Percentiles rank a stretch among this genome's conserved stretches.
phyloP scores from a whole-genome alignment of 352 stramenopile species.

The Pythium coloratum region DNA sequence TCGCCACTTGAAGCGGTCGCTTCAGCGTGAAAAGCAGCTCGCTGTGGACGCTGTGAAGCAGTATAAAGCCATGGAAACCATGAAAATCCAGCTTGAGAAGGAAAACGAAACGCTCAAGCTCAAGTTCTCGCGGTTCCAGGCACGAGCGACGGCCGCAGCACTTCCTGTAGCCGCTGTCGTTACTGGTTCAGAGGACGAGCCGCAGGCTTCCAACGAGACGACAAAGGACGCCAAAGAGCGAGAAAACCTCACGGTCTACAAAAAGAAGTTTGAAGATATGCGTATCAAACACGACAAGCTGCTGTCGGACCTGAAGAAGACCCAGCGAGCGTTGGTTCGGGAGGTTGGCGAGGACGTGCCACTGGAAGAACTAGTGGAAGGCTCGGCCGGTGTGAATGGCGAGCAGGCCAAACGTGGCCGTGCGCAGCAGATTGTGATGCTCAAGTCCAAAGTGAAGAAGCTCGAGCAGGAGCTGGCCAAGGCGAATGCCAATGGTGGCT shows the following conservation, averaged over 20 bases:
- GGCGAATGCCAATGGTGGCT: background rate
- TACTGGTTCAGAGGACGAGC: background rate
- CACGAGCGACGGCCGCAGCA: constrained; percentile 34
- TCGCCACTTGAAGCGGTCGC: constrained; percentile 49
- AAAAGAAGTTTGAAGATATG: constrained; percentile 61
- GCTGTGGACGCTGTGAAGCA: constrained; percentile 41
- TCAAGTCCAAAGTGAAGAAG: constrained; percentile 82
- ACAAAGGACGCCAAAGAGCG: constrained; percentile 12
- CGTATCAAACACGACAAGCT: constrained; percentile 55
- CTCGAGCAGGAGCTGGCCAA: constrained; percentile 45
- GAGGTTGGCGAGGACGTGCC: constrained; percentile 61
- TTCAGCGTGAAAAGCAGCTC: constrained; percentile 63
- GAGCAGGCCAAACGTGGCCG: constrained; percentile 45
- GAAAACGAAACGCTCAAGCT: constrained; percentile 66
- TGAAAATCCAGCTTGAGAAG: constrained; percentile 44
- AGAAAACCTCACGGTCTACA: constrained; percentile 28
- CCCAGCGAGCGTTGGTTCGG: constrained; percentile 61
- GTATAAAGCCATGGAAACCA: constrained; percentile 36
- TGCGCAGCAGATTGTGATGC: constrained; percentile 85
- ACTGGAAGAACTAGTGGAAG: constrained; percentile 53
- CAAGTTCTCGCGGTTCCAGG: constrained; percentile 55
- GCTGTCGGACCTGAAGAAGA: constrained; percentile 67
- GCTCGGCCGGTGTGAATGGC: constrained; percentile 13
- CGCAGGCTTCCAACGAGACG: constrained; percentile 7
- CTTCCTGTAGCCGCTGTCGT: constrained; percentile 21